Percentiles rank a stretch among this genome's conserved stretches.
Conservation (phyloP, 2,329 filamentous ascomycete genomes). For the Penicillium sp. region DNA sequence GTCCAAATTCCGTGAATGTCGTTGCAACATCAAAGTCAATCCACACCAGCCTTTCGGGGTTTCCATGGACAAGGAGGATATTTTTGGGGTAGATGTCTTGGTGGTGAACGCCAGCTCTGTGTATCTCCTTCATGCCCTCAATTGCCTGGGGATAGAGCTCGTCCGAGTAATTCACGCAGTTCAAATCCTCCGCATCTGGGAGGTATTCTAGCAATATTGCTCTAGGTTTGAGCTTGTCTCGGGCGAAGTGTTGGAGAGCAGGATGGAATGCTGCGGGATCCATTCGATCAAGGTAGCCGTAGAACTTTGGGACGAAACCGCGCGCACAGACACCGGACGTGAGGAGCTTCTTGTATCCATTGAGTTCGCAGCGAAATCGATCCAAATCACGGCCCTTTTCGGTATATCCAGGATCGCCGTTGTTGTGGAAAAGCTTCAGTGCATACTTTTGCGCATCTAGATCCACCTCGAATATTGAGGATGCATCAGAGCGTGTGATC, state of each 20-base stretch:
- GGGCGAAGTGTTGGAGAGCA: constrained; percentile 15
- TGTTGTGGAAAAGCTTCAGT: constrained; percentile 19
- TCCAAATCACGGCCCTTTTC: constrained; percentile 20
- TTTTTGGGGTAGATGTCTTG: constrained; percentile 19
- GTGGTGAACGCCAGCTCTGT: constrained; percentile 16
- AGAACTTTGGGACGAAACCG: constrained; percentile 17
- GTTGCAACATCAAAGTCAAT: constrained; percentile 24
- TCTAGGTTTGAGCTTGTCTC: constrained; percentile 13
- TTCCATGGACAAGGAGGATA: constrained; percentile 15
- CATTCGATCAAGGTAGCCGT: constrained; percentile 18
- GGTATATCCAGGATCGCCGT: constrained; percentile 20
- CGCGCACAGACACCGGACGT: constrained; percentile 10
- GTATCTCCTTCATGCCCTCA: constrained; percentile 19
- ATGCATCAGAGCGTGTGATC: constrained; percentile 7
- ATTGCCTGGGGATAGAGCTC: constrained; percentile 11
- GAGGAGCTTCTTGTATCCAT: constrained; percentile 18
- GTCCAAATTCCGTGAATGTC: constrained; percentile 13
- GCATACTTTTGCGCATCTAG: constrained; percentile 10
- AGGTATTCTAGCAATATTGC: constrained; percentile 19
- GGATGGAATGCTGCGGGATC: constrained; percentile 15
- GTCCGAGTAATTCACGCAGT: constrained; percentile 21
- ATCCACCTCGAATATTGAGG: constrained; percentile 15
- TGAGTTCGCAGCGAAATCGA: constrained; percentile 20
- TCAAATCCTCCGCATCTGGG: constrained; percentile 11
- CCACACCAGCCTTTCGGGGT: constrained; percentile 19